Evolutionary conservation across 2,329 filamentous ascomycete genomes (phyloP), one percentile per base, ranked within the genome.

Genomic region (Pseudofabraea citricarpa): DNA sequence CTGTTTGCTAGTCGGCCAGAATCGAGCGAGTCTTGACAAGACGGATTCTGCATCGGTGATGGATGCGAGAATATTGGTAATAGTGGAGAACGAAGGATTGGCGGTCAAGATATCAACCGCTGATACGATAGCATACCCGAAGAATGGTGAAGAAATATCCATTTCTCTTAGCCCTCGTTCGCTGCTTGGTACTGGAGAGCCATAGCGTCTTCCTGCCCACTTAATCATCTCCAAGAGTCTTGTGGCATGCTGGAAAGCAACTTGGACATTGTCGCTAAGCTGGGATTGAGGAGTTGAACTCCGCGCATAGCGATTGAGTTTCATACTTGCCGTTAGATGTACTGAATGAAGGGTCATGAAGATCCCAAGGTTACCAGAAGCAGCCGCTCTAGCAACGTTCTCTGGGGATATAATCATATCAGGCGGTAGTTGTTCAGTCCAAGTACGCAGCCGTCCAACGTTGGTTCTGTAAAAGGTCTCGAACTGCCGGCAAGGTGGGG

Each of bases 21-120:
- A 73, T 3, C 62, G 64, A 3, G 72, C 68, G 26, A 85, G 66
- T 42, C 78, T 70, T 13, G 77, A 72, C 15, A 87, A 62, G 10
- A 75, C 71, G 6, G 70, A 66, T 26, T 78, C 62, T 0, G 75
- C 75, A 23, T 72, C 69, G 15, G 67, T 64, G 39, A 85, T 71
- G 9, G 73, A 70, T 8, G 75, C 69, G 27, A 85, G 69, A 20
- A 77, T 66, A 9, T 68, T 65, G 1, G 71, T 59, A 9, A 86
- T 58, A 10, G 73, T 68, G 0, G 69, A 62, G 6, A 82, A 59
- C 1, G 69, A 57, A 1, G 82, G 79, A 5, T 74, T 77, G 0
- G 82, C 76, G 10, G 78, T 78, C 43, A 87, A 68, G 29, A 86
- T 76, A 52, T 89, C 85, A 24, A 83, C 69, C 0, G 83, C 82